Evolutionary conservation across 345 rosid species (phyloP), one percentile per base, ranked within the genome.

Genomic region (Cochlearia excelsa): DNA sequence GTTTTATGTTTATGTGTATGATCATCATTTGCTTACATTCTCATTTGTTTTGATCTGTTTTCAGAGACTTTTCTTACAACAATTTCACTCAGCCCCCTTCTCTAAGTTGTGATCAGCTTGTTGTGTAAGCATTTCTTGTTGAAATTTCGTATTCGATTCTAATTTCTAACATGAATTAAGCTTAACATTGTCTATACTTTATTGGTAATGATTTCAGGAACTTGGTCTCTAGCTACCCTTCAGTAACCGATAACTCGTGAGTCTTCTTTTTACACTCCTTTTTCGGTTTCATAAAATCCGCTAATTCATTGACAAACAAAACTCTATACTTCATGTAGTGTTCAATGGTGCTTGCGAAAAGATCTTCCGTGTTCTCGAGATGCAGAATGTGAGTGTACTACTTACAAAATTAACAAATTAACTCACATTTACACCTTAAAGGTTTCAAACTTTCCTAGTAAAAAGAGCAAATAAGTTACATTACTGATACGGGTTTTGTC

Each of bases 1-100:
- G 40, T 2, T 34, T 34, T 3, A 31, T 1, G 1, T 6, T 11
- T 31, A n/a, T 33, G 31, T 27, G 30, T 39, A 46, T 16, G 23
- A 16, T 16, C 23, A 16, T 6, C 40, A 70, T 37, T 3, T 56
- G 40, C 23, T 43, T 34, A 55, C 34, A 16, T 3, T 4, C 46
- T 49, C 38, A 16, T 16, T 35, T 2, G 5, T 57, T 57, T 8
- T 30, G 31, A 34, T 60, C 11, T 34, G 37, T 34, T 11, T 68
- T 53, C 84, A 92, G 98, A 3, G 98, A 92, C 75, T 68, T 88
- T 54, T 92, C 98, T 42, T 83, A 84, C 74, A 93, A 93, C 85
- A 93, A 77, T 61, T 93, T 93, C 70, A 81, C 86, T 0, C 71
- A 71, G 29, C 48, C 86, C 45, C 43, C 79, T 62, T 2, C 44